A percentile compares a stretch with the other conserved stretches of the same genome.
Conservation (phyloP, 1,284 basidiomycete genomes). For the Boletus hoseneyae region DNA sequence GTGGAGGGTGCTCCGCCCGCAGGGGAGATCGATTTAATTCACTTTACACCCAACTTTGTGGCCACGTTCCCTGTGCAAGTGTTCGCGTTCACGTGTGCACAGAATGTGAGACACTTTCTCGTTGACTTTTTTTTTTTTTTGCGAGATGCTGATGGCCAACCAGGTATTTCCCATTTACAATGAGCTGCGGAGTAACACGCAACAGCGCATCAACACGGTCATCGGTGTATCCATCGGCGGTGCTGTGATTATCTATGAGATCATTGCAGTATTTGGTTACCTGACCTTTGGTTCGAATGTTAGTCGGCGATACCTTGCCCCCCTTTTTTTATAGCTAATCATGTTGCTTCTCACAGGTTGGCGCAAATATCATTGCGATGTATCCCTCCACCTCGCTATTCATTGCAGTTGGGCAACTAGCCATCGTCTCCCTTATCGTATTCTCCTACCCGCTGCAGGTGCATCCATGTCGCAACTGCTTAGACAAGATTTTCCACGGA, state of each 20-base stretch:
- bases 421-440: conserved; percentile 87
- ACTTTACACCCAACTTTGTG: conserved; percentile 76
- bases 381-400: conserved; percentile 92
- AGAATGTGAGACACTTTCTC: conserved; percentile 63
- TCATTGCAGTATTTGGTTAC: conserved; percentile 88
- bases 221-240: conserved; percentile 84
- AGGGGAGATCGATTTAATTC: conserved; percentile 68
- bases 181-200: conserved; percentile 81
- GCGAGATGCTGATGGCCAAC: conserved; percentile 21
- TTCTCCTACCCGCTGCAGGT: conserved; percentile 94
- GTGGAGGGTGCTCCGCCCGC: conserved; percentile 52
- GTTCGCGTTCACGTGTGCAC: conserved; percentile 89
- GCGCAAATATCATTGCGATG: conserved; percentile 91
- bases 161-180: conserved; percentile 93
- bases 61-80: conserved; percentile 93
- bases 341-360: conserved; percentile 50
- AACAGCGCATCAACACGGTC: conserved; percentile 83
- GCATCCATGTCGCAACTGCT: conserved; percentile 88
- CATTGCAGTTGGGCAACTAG: conserved; percentile 90
- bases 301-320: conserved; percentile 9
- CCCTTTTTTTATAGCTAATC: conserved; percentile 7
- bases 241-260: conserved; percentile 75
- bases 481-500: conserved; percentile 83
- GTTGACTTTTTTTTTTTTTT: conserved; percentile 4
- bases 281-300: conserved; percentile 91